Base-by-base conservation (phyloP, 495 filamentous ascomycete genomes). In the Penicillium bovifimosum region DNA sequence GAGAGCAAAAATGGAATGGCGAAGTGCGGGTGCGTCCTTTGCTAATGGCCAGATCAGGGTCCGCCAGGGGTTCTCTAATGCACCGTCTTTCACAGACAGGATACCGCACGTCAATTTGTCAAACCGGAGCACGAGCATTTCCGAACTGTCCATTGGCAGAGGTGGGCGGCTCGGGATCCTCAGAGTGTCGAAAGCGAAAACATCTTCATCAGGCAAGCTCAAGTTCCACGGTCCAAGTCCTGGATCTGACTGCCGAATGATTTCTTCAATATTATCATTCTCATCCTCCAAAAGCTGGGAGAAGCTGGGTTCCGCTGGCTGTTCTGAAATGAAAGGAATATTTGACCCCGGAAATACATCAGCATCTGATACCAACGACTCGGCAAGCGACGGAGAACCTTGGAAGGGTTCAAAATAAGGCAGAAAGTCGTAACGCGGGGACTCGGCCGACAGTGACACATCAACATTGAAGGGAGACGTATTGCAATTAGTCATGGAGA, bases 11-110 rank as follows among this genome's bases (percentile, higher is more conserved):
- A 91, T 79, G 7, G 87, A 87, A 73, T 90, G 82, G 46, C 83
- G 86, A n/a, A 91, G 65, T 2, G 85, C 85, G 1, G 86, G 81
- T 9, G 78, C 85, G 18, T 83, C 75, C 55, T 70, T 74, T 6
- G 84, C 86, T 33, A 91, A 56, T 0, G 87, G 87, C 85, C 85
- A 89, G 7, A 91, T 70, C 18, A 87, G 71, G 0, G 79, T 90
- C 33, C 85, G 76, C 87, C 87, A 91, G 2, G 87, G 87, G 57
- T 91, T 91, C 62, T 90, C 87, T 17, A 72, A 80, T 10, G 74
- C 76, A 0, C 87, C 87, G 66, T 90, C 86, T 47, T 75, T 76
- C 46, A 91, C 74, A 6, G 86, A 90, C 28, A 91, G 72, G 45
- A 91, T 88, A 7, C 86, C 85, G 57, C 87, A 90, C 0, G 87